phyloP scores from a whole-genome alignment of 768 basidiomycete species.

The Pseudohyphozyma bogoriensis region DNA sequence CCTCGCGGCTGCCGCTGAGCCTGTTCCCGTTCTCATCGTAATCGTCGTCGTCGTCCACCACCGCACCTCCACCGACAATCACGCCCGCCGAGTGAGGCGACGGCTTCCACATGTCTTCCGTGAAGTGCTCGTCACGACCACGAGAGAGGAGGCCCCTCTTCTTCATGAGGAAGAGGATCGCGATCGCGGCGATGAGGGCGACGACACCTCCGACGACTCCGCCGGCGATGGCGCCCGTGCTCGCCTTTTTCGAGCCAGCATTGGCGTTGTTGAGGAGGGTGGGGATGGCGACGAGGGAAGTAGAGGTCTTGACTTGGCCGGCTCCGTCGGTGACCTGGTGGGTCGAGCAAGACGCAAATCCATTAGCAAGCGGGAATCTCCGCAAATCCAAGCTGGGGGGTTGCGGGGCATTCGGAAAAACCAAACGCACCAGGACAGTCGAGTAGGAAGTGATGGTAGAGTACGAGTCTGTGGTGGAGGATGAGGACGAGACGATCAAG shows the following conservation, averaged over 20 bases:
- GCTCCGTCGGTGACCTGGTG: constrained; percentile 10
- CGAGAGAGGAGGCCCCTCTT: constrained; percentile 11
- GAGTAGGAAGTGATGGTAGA: background rate
- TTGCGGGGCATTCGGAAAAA: too few relatives aligned
- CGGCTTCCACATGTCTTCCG: constrained; percentile 23
- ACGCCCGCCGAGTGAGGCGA: background rate
- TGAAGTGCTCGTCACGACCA: constrained; percentile 13
- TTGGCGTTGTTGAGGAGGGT: constrained; percentile 6
- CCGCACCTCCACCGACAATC: background rate
- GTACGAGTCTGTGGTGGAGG: background rate
- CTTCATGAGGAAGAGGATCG: constrained; percentile 4
- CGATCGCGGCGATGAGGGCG: background rate
- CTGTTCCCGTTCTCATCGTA: background rate
- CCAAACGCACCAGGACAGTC: background rate
- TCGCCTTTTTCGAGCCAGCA: background rate
- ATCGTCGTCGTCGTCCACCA: background rate
- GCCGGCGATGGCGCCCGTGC: constrained; percentile 17
- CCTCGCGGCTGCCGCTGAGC: background rate
- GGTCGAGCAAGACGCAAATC: constrained; percentile 8
- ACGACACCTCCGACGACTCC: constrained; percentile 20
- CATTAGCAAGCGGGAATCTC: too few relatives aligned
- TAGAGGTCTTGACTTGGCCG: constrained; percentile 3
- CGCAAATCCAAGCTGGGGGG: too few relatives aligned
- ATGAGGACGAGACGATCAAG: background rate
- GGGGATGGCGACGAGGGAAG: constrained; percentile 4